A percentile compares a stretch with the other conserved stretches of the same genome.
Conservation (phyloP, 2,329 filamentous ascomycete species). For the Pochonia chlamydosporia region DNA sequence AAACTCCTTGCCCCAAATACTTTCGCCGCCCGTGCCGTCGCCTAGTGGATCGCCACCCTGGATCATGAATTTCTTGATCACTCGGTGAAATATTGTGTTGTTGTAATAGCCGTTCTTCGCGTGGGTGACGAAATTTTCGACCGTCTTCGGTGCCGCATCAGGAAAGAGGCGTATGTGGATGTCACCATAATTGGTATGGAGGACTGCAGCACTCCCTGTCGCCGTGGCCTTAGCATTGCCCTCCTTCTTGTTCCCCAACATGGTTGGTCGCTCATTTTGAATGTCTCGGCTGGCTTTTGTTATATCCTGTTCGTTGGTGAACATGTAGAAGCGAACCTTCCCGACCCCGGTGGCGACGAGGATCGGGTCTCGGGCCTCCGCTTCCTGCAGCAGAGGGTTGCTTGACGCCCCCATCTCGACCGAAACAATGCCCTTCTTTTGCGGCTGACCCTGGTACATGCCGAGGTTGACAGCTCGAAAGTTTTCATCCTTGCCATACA, state of each 20-base stretch:
- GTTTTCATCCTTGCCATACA: slow-evolving; percentile 86
- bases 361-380: slow-evolving; percentile 85
- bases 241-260: slow-evolving; percentile 52
- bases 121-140: slow-evolving; percentile 96
- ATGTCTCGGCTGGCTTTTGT: slow-evolving; percentile 83
- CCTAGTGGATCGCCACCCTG: slow-evolving; percentile 93
- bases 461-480: slow-evolving; percentile 78
- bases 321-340: slow-evolving; percentile 96
- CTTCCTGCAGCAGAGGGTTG: slow-evolving; percentile 89
- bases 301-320: slow-evolving; percentile 82
- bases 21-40: slow-evolving; percentile 81
- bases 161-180: slow-evolving; percentile 92
- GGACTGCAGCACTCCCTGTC: slow-evolving; percentile 70
- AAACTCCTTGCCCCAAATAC: slow-evolving; percentile 92
- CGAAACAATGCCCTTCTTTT: slow-evolving; percentile 88
- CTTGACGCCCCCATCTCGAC: slow-evolving; percentile 94
- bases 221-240: slow-evolving; percentile 54
- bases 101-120: slow-evolving; percentile 91
- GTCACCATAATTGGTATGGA: slow-evolving; percentile 92
- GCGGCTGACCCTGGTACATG: slow-evolving; percentile 90
- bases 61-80: slow-evolving; percentile 99
- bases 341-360: slow-evolving; percentile 76
- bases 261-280: slow-evolving; percentile 86
- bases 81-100: slow-evolving; percentile 92
- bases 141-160: slow-evolving; percentile 84